A percentile compares a stretch with the other conserved stretches of the same genome.
phyloP scores from a whole-genome alignment of 1,139 yeast species.

The Geotrichum histeridarum region DNA sequence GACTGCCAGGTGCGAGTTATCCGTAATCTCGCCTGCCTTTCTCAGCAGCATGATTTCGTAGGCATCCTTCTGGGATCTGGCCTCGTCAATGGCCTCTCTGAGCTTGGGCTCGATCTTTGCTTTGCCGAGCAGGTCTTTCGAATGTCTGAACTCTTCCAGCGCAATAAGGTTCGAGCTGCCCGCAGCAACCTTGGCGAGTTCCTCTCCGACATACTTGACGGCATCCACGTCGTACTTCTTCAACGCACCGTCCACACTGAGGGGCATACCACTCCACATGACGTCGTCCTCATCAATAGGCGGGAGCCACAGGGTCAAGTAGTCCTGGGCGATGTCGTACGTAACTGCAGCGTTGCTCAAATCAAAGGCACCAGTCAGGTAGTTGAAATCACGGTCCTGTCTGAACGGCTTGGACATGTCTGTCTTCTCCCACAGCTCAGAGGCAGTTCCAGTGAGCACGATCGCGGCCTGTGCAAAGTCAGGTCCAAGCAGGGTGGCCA shows the following conservation, averaged over 20 bases:
- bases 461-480: constrained; percentile 32
- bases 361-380: constrained; percentile 71
- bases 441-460: constrained; percentile 64
- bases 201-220: constrained; percentile 49
- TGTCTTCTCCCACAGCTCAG: constrained; percentile 64
- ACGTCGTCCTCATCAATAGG: constrained; percentile 81
- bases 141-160: constrained; percentile 12
- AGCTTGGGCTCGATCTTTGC: constrained; percentile 40
- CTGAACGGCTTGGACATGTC: constrained; percentile 77
- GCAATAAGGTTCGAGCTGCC: constrained; percentile 21
- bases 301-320: constrained; percentile 70
- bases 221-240: constrained; percentile 72
- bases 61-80: constrained; percentile 77
- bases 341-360: constrained; percentile 71
- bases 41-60: constrained; percentile 72
- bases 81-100: constrained; percentile 70
- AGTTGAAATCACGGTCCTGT: constrained; percentile 86
- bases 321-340: constrained; percentile 51
- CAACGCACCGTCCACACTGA: constrained; percentile 60
- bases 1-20: constrained; percentile 81
- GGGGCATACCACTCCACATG: constrained; percentile 94
- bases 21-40: constrained; percentile 79
- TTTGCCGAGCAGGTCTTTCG: background rate
- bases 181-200: constrained; percentile 23
- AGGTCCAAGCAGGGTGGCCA: constrained; percentile 37